Evolutionary conservation across 768 basidiomycete genomes (phyloP).

Genomic region (Tulasnella sp.): DNA sequence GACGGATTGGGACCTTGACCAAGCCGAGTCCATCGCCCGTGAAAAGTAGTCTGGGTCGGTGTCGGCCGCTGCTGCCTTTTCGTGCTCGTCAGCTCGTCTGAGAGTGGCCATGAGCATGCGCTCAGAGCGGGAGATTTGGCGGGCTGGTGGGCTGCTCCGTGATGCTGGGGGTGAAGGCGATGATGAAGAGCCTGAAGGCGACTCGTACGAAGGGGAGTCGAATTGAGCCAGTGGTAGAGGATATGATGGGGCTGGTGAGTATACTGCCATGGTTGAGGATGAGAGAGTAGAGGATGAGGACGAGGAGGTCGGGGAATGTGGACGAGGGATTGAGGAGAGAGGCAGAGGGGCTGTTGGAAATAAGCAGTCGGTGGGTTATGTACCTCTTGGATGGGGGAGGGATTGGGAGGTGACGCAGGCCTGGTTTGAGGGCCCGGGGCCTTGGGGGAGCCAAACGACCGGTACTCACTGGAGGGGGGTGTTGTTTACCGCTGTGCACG

Average conservation of each 20-base stretch:
- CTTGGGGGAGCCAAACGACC: not conserved
- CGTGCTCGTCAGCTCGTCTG: slow-evolving; percentile 20
- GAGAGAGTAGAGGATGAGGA: not conserved
- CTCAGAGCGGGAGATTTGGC: slow-evolving; percentile 24
- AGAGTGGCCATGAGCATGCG: slow-evolving; percentile 24
- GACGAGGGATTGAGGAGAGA: not conserved
- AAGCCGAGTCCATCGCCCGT: not conserved
- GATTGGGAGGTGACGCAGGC: slow-evolving; percentile 1
- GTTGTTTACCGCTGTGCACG: slow-evolving; percentile 14
- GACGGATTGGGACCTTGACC: slow-evolving; percentile 19
- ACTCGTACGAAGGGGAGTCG: slow-evolving; percentile 23
- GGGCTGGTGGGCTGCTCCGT: slow-evolving; percentile 12
- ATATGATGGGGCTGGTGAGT: slow-evolving; percentile 26
- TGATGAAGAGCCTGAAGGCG: slow-evolving; percentile 7
- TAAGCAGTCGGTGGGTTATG: slow-evolving; percentile 5
- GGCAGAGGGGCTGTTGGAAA: slow-evolving; percentile 9
- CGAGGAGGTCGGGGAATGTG: not conserved
- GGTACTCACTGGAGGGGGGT: not conserved
- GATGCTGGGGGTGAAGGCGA: slow-evolving; percentile 18
- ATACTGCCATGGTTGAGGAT: slow-evolving; percentile 17
- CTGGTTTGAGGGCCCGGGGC: not conserved
- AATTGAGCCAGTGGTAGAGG: slow-evolving; percentile 1
- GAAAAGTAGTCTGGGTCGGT: slow-evolving; percentile 25
- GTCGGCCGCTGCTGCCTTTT: not conserved
- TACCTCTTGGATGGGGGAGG: not conserved